Evolutionary conservation across 2,329 filamentous ascomycete species (phyloP).

Genomic region (Stagonosporopsis cucurbitacearum): DNA sequence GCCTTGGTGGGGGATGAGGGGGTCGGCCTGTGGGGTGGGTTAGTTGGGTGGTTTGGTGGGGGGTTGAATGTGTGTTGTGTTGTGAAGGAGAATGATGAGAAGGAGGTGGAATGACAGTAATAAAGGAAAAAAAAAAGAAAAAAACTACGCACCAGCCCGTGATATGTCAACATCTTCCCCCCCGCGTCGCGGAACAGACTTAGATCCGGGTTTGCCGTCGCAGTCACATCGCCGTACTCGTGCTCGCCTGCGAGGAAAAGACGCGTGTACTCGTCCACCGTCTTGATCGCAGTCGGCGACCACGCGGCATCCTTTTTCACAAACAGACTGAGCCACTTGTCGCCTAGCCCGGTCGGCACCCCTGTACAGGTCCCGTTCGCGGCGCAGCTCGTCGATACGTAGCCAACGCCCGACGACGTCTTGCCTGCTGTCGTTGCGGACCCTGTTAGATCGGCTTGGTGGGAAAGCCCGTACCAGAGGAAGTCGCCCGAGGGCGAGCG

Average conservation of each 20-base stretch:
- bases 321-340: conserved; percentile 23
- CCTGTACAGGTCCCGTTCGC: conserved; percentile 19
- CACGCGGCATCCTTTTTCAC: conserved; percentile 17
- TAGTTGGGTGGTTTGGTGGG: too few species aligned
- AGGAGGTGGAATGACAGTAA: too few species aligned
- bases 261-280: conserved; percentile 5
- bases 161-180: too few species aligned
- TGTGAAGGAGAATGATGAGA: too few species aligned
- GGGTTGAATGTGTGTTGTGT: too few species aligned
- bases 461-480: conserved; percentile 22
- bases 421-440: background rate
- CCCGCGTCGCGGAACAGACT: too few species aligned
- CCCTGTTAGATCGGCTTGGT: conserved; percentile 14
- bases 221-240: too few species aligned
- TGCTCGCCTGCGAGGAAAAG: conserved; percentile 9
- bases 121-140: too few species aligned
- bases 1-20: background rate
- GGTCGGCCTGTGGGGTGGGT: background rate
- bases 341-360: conserved; percentile 12
- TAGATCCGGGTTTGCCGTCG: too few species aligned
- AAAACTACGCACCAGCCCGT: too few species aligned
- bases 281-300: conserved; percentile 16
- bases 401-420: conserved; percentile 8
- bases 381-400: conserved; percentile 17
- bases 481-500: conserved; percentile 16